phyloP scores from a whole-genome alignment of 805 yeast genomes.

The Myxozyma mucilagina region DNA sequence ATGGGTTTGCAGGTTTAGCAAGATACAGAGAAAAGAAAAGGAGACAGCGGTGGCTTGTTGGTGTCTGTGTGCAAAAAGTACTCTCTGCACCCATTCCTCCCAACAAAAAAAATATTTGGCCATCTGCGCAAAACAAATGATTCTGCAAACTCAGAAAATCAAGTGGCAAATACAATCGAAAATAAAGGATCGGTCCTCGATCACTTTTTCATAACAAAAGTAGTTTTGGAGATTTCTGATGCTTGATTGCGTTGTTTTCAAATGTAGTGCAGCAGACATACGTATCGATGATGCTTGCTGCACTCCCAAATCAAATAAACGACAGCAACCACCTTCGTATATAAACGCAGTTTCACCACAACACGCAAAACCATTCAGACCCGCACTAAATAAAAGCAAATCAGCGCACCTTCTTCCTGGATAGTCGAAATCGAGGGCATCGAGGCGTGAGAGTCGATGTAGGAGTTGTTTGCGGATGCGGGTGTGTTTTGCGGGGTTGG shows the following conservation, averaged over 20 bases:
- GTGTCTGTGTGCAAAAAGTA: background rate
- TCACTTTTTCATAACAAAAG: background rate
- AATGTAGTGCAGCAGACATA: too few species aligned
- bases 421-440: conserved; percentile 62
- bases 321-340: too few species aligned
- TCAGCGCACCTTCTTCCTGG: conserved; percentile 56
- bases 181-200: background rate
- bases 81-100: conserved; percentile 6
- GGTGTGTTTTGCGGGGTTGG: conserved; percentile 99
- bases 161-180: background rate
- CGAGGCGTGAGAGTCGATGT: conserved; percentile 49
- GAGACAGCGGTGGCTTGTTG: background rate
- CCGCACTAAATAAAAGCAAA: background rate
- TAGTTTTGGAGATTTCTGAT: too few species aligned
- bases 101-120: conserved; percentile 5
- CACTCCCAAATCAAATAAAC: too few species aligned
- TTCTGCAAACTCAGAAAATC: background rate
- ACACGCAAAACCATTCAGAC: background rate
- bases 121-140: background rate
- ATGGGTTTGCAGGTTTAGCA: too few species aligned
- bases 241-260: too few species aligned
- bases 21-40: too few species aligned
- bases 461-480: conserved; percentile 61
- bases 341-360: too few species aligned
- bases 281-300: too few species aligned